These are phyloP conservation scores for Cystobasidiaceae sp. DNA, from an alignment of 1,284 basidiomycete species.

Conservation along the genomic window DNA sequence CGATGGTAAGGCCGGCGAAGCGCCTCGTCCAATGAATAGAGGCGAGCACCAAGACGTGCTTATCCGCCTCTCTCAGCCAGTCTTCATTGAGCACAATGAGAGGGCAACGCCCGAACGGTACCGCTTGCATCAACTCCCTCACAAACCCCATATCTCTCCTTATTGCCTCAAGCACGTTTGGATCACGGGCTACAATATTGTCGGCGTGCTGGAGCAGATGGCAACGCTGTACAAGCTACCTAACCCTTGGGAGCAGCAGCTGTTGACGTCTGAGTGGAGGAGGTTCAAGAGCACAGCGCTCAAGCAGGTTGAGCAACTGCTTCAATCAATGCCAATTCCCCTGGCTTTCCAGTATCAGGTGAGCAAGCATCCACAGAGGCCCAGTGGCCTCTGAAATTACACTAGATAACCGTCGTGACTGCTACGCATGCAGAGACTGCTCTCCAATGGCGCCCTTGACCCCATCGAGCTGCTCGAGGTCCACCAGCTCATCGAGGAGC, in stretches of 20 bases:
- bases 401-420: too few species aligned
- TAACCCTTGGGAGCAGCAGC: slow-evolving; percentile 4
- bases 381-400: too few species aligned
- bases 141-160: slow-evolving; percentile 11
- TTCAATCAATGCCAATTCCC: background rate
- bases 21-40: too few species aligned
- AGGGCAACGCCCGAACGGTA: background rate
- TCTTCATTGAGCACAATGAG: background rate
- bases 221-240: background rate
- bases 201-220: slow-evolving; percentile 1
- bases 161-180: background rate
- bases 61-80: slow-evolving; percentile 7
- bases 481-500: background rate
- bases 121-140: background rate
- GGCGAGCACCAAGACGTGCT: too few species aligned
- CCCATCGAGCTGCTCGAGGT: background rate
- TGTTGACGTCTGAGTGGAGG: background rate
- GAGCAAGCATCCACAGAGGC: too few species aligned
- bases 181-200: background rate
- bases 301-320: background rate
- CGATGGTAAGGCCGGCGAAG: too few species aligned
- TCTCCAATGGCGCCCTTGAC: slow-evolving; percentile 3
- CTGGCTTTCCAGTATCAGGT: too few species aligned
- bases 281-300: background rate
- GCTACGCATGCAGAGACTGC: slow-evolving; percentile 7